Conservation (phyloP, 192 early-diverging fungal genomes). For the Backusella morwellensis region DNA sequence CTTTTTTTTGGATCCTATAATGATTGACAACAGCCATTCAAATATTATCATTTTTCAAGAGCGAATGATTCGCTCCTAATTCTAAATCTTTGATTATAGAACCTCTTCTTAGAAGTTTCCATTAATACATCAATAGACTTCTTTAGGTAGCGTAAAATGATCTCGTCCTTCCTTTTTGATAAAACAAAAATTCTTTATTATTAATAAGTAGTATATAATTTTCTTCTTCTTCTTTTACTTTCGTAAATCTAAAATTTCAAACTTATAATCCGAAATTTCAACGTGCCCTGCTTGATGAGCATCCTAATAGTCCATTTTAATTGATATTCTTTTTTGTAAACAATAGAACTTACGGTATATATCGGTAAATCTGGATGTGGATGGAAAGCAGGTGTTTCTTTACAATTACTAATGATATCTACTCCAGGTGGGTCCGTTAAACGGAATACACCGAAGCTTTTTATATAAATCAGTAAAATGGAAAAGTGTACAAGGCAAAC, state of each 20-base stretch:
- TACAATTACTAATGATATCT: constrained; percentile 73
- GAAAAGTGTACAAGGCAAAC: not conserved
- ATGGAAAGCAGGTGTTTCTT: constrained; percentile 71
- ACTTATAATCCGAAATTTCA: constrained; percentile 9
- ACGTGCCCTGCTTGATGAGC: constrained; percentile 22
- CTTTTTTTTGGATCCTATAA: too few species aligned
- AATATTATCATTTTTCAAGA: too few species aligned
- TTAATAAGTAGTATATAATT: not conserved
- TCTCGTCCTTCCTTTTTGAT: too few species aligned
- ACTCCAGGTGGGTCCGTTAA: constrained; percentile 85
- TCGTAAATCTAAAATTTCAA: constrained; percentile 31
- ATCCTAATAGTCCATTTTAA: constrained; percentile 15
- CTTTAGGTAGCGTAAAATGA: too few species aligned
- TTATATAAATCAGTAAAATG: not conserved
- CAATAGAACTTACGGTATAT: constrained; percentile 43
- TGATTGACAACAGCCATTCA: too few species aligned
- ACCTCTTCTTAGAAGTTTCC: too few species aligned
- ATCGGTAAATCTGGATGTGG: constrained; percentile 68
- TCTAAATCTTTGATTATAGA: too few species aligned
- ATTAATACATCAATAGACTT: too few species aligned
- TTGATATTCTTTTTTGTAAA: not conserved
- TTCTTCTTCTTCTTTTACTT: not conserved
- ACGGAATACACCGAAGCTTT: constrained; percentile 77
- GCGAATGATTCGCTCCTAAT: too few species aligned
- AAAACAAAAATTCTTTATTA: too few species aligned